Percentiles rank a stretch among this genome's conserved stretches.
These are phyloP conservation scores for Phenoliferia sp. DNA, from an alignment of 1,284 basidiomycete species.

Conservation along the genomic window DNA sequence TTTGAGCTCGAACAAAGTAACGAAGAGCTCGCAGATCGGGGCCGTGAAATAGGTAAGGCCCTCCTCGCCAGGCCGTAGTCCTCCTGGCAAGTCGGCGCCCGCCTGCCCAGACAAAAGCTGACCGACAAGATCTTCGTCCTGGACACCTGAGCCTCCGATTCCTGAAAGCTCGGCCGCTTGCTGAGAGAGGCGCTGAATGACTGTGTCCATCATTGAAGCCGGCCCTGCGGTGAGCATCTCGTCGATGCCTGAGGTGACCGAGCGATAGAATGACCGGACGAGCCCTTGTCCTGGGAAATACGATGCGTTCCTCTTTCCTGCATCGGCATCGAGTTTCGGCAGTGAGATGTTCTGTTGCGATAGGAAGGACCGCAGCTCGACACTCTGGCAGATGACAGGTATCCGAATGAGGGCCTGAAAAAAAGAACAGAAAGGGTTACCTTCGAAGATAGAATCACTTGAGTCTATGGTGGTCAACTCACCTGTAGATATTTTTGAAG, in stretches of 20 bases:
- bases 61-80: conserved; percentile 21
- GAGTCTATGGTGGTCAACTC: conserved; percentile 33
- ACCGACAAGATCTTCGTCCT: conserved; percentile 73
- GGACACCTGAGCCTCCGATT: conserved; percentile 68
- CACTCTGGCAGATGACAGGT: conserved; percentile 71
- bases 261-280: conserved; percentile 77
- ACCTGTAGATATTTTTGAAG: conserved; percentile 86
- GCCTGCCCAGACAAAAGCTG: conserved; percentile 53
- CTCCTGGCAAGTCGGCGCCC: not conserved
- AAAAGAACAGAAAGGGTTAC: not conserved
- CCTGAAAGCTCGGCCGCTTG: conserved; percentile 84
- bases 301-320: not conserved
- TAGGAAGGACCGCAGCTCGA: conserved; percentile 77
- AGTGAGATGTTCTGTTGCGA: conserved; percentile 58
- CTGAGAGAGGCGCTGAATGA: conserved; percentile 77
- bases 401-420: conserved; percentile 65
- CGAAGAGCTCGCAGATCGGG: conserved; percentile 87
- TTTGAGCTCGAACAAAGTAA: conserved; percentile 89
- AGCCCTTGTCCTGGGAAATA: conserved; percentile 61
- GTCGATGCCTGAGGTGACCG: conserved; percentile 84
- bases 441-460: not conserved
- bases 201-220: conserved; percentile 88
- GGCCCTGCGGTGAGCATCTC: conserved; percentile 74
- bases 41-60: conserved; percentile 61
- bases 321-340: conserved; percentile 17